Conservation (phyloP, 352 stramenopile genomes). For the Phytophthora podocarpi region DNA sequence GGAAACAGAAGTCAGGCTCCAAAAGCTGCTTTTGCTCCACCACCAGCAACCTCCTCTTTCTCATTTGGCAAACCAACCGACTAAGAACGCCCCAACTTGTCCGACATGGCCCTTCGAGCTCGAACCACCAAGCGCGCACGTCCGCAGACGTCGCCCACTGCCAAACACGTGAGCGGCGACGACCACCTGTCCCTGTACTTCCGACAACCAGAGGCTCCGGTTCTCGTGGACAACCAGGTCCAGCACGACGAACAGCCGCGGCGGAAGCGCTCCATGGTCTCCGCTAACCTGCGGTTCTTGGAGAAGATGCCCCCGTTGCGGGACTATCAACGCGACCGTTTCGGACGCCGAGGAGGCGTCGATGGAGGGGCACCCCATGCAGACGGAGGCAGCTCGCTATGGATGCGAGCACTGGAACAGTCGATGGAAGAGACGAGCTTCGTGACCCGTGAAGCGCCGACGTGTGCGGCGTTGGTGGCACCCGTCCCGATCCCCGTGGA, state of each 20-base stretch:
- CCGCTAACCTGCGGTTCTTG: conserved; percentile 65
- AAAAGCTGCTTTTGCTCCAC: not conserved
- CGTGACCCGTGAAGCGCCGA: conserved; percentile 47
- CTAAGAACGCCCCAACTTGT: conserved; percentile 7
- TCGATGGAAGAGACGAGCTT: conserved; percentile 78
- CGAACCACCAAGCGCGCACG: conserved; percentile 31
- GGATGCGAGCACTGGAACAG: conserved; percentile 69
- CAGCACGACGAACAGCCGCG: conserved; percentile 23
- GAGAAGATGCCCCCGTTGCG: conserved; percentile 67
- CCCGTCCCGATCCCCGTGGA: conserved; percentile 29
- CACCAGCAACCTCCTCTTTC: not conserved
- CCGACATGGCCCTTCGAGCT: conserved; percentile 24
- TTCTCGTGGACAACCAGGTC: conserved; percentile 7
- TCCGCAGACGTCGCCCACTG: conserved; percentile 21
- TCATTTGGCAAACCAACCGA: conserved; percentile 13
- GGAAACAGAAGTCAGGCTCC: conserved; percentile 8
- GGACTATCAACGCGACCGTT: conserved; percentile 64
- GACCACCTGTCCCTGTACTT: conserved; percentile 22
- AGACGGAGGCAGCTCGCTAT: conserved; percentile 32
- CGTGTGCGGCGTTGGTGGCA: conserved; percentile 49
- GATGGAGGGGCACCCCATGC: conserved; percentile 49
- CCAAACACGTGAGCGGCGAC: conserved; percentile 26
- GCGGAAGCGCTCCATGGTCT: conserved; percentile 64
- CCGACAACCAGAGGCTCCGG: not conserved
- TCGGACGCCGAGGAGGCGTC: conserved; percentile 64